Conservation (phyloP, 371 early-diverging fungal species). For the Lichtheimia ornata region DNA sequence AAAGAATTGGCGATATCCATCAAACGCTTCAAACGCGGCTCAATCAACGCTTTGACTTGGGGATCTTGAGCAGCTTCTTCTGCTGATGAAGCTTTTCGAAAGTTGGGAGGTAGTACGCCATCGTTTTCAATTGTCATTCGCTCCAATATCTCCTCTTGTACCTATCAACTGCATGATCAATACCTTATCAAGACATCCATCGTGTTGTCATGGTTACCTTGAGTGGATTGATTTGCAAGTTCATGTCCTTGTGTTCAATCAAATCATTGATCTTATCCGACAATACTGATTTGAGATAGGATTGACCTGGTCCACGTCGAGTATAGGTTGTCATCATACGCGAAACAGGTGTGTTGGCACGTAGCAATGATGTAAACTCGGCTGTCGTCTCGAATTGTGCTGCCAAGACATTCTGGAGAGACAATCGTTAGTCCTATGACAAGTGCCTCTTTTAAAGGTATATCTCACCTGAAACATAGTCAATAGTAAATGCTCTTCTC, state of each 20-base stretch:
- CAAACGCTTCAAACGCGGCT: conserved; percentile 73
- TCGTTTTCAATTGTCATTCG: conserved; percentile 67
- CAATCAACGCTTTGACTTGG: conserved; percentile 77
- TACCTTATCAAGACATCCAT: background rate
- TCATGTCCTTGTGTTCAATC: conserved; percentile 52
- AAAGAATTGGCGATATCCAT: conserved; percentile 83
- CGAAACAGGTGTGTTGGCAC: conserved; percentile 95
- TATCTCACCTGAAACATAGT: conserved; percentile 93
- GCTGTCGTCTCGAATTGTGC: conserved; percentile 88
- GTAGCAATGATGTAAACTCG: conserved; percentile 84
- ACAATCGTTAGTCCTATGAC: too few relatives aligned
- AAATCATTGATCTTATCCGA: conserved; percentile 76
- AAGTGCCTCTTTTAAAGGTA: background rate
- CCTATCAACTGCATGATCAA: conserved; percentile 25
- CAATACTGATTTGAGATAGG: conserved; percentile 87
- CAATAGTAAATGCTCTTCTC: conserved; percentile 92
- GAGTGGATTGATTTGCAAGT: conserved; percentile 88
- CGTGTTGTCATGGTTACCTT: conserved; percentile 35
- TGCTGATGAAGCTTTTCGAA: conserved; percentile 70
- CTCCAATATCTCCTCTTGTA: conserved; percentile 83
- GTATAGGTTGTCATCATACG: conserved; percentile 97
- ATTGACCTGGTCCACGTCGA: conserved; percentile 91
- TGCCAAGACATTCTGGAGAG: conserved; percentile 76
- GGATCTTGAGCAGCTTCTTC: conserved; percentile 75
- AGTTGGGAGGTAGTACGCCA: conserved; percentile 45